A percentile compares a stretch with the other conserved stretches of the same genome.
Evolutionary conservation across 352 stramenopile species (phyloP).

Genomic region (Globisporangium viniferum): DNA sequence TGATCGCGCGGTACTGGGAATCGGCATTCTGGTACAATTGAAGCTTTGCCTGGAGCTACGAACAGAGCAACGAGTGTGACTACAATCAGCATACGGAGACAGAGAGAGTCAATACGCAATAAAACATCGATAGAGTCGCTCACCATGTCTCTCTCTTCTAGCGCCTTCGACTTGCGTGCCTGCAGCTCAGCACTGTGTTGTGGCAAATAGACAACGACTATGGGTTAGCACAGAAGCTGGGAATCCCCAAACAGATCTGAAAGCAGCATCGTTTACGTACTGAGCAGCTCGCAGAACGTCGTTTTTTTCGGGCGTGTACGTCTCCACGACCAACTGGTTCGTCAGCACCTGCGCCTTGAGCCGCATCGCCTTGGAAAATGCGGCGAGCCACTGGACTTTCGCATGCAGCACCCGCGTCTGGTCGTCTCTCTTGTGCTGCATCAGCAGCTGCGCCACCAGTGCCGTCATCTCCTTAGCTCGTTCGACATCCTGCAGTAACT

Average conservation of each 20-base stretch:
- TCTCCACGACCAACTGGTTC: slow-evolving; percentile 31
- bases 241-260: neutral
- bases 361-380: slow-evolving; percentile 24
- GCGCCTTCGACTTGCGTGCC: slow-evolving; percentile 19
- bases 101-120: neutral
- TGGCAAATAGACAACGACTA: neutral
- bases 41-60: slow-evolving; percentile 31
- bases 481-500: slow-evolving; percentile 22
- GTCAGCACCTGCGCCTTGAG: slow-evolving; percentile 27
- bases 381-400: slow-evolving; percentile 30
- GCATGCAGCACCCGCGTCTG: slow-evolving; percentile 25
- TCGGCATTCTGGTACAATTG: slow-evolving; percentile 32
- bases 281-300: slow-evolving; percentile 20
- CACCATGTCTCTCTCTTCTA: slow-evolving; percentile 23
- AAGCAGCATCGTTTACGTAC: slow-evolving; percentile 15
- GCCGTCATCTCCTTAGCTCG: slow-evolving; percentile 24
- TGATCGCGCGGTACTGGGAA: slow-evolving; percentile 35
- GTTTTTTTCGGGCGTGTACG: slow-evolving; percentile 24
- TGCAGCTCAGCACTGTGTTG: slow-evolving; percentile 23
- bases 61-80: neutral
- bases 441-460: slow-evolving; percentile 20
- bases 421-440: slow-evolving; percentile 33
- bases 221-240: neutral
- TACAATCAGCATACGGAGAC: neutral
- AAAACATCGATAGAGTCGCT: neutral